Evolutionary conservation across 1,139 yeast genomes (phyloP), one percentile per base, ranked within the genome.

Genomic region (Suhomyces terraborum): DNA sequence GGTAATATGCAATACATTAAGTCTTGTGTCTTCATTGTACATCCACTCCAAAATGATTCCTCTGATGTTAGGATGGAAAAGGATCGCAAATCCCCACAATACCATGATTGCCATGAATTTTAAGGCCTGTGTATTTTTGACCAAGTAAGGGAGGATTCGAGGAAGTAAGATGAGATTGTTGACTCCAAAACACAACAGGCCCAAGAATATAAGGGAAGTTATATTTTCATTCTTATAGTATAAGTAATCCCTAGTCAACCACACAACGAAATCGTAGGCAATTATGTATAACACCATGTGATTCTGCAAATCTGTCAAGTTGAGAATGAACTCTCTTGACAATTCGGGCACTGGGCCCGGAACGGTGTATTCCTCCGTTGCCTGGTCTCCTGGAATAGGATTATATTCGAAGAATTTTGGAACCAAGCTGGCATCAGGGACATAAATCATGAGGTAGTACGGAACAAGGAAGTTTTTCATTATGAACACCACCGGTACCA

Each of bases 301-400:
- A 59, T 88, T 88, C 56, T 88, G 96, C 42, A 88, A 69, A 63
- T 88, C 96, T 0, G 95, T 87, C 52, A 87, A 67, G 58, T 88
- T 88, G 47, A 88, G 61, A 20, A 84, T 64, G 57, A 88, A 88
- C 58, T 88, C 96, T 40, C 87, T 73, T 14, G 93, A 82, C 36
- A 86, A 71, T 57, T 88, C 88, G 2, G 93, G 87, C 3, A 83
- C 86, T 0, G 95, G 95, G 46, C 77, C 79, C 1, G 95, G 94
- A 1, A 75, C 52, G 9, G 65, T 70, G 10, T 77, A 69, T 6
- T 66, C 64, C 34, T 67, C 60, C 31, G 85, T 52, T 0, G 78
- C 48, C 2, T 82, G 84, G 7, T 63, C 65, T 2, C 84, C 73
- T 3, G 87, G 82, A 0, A 71, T 59, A 4, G 83, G 84, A 54